A percentile compares a stretch with the other conserved stretches of the same genome.
phyloP scores from a whole-genome alignment of 257 asterid genomes.

The Solanum habrochaites region DNA sequence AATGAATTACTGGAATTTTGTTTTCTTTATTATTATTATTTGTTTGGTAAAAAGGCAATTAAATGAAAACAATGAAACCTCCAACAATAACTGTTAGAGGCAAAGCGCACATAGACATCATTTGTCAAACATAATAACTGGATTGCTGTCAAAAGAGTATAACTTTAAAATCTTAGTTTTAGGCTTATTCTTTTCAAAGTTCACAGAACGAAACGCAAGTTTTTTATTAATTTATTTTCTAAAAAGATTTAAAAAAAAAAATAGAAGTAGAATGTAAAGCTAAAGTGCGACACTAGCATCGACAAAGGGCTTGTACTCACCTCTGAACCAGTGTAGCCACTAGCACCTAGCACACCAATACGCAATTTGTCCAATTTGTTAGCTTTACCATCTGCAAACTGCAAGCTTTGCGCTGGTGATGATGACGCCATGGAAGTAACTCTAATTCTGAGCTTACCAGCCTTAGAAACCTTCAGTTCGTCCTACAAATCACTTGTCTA shows the following conservation, averaged over 20 bases:
- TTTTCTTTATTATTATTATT: background rate
- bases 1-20: background rate
- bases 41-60: background rate
- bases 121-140: background rate
- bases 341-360: conserved; percentile 81
- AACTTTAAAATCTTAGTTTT: background rate
- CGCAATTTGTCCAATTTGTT: conserved; percentile 35
- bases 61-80: background rate
- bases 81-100: background rate
- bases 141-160: background rate
- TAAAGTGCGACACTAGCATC: background rate
- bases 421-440: conserved; percentile 44
- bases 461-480: conserved; percentile 15
- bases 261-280: background rate
- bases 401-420: conserved; percentile 13
- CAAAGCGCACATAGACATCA: background rate
- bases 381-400: conserved; percentile 23
- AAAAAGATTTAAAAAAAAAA: no score
- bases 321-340: conserved; percentile 90
- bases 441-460: conserved; percentile 24
- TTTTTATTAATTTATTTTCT: no score
- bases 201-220: background rate
- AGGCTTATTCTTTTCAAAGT: background rate
- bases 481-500: conserved; percentile 18
- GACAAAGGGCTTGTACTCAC: conserved; percentile 7